Evolutionary conservation across 768 basidiomycete genomes (phyloP).

Genomic region (Podaxis sp.): DNA sequence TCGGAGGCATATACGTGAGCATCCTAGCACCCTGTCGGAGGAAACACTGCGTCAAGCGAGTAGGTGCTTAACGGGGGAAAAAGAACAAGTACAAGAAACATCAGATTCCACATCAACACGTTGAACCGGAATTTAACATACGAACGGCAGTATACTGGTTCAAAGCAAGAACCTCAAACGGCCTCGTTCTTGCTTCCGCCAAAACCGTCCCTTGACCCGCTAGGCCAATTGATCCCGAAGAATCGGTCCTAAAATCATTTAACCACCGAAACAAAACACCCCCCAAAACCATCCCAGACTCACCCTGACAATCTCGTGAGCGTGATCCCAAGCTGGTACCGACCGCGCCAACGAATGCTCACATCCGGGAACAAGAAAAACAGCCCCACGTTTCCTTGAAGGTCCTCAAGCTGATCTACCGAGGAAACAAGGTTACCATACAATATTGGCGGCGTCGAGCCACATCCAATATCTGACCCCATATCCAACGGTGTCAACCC

Average conservation of each 20-base stretch:
- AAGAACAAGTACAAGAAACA: slow-evolving; percentile 5
- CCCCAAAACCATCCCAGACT: slow-evolving; percentile 28
- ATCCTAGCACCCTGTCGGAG: slow-evolving; percentile 55
- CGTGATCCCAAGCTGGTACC: slow-evolving; percentile 72
- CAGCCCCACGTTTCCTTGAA: slow-evolving; percentile 76
- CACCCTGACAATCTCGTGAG: slow-evolving; percentile 76
- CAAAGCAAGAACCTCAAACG: slow-evolving; percentile 79
- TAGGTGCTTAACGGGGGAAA: slow-evolving; percentile 34
- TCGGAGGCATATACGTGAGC: slow-evolving; percentile 36
- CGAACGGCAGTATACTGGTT: slow-evolving; percentile 77
- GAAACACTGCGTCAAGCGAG: slow-evolving; percentile 52
- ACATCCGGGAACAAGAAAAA: slow-evolving; percentile 93
- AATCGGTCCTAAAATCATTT: slow-evolving; percentile 35
- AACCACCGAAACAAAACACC: background rate
- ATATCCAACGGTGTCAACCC: slow-evolving; percentile 64
- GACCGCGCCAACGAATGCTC: slow-evolving; percentile 77
- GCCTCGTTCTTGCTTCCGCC: slow-evolving; percentile 67
- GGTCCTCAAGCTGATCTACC: slow-evolving; percentile 76
- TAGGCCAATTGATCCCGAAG: slow-evolving; percentile 39
- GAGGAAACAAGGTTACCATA: slow-evolving; percentile 88
- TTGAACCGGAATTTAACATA: slow-evolving; percentile 39
- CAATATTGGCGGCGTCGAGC: slow-evolving; percentile 57
- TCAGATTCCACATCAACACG: slow-evolving; percentile 4
- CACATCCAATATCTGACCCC: slow-evolving; percentile 54
- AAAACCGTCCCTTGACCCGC: slow-evolving; percentile 65